phyloP scores from a whole-genome alignment of 441 rosid genomes.

The Geranium incanum region DNA sequence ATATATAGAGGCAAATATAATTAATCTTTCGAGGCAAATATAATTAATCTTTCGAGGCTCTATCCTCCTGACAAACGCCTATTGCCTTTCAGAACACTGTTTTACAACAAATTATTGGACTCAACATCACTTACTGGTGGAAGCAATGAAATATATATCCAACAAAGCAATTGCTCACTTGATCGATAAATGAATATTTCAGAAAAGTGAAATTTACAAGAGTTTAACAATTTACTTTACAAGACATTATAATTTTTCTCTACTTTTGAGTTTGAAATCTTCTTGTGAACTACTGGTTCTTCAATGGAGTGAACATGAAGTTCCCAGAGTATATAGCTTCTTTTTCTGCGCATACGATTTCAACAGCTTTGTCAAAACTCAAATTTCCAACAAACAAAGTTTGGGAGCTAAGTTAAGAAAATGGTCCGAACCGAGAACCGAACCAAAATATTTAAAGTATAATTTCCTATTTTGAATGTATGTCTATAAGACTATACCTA shows the following conservation, averaged over 20 bases:
- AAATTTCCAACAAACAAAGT: background rate
- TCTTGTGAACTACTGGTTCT: constrained; percentile 19
- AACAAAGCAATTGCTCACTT: background rate
- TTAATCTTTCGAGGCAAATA: too few relatives aligned
- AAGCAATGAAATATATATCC: background rate
- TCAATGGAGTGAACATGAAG: constrained; percentile 68
- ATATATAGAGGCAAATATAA: too few relatives aligned
- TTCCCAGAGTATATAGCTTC: constrained; percentile 83
- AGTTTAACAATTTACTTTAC: background rate
- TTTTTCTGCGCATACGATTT: constrained; percentile 52
- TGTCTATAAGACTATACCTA: too few relatives aligned
- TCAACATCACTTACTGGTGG: background rate
- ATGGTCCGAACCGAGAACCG: too few relatives aligned
- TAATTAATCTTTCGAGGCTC: too few relatives aligned
- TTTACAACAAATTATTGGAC: background rate
- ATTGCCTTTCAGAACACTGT: too few relatives aligned
- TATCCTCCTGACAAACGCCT: too few relatives aligned
- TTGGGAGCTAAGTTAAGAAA: too few relatives aligned
- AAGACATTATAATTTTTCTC: background rate
- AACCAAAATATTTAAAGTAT: too few relatives aligned
- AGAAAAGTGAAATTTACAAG: background rate
- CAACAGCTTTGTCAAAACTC: constrained; percentile 19
- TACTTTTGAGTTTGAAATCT: background rate
- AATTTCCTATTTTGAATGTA: too few relatives aligned
- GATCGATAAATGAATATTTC: background rate